Evolutionary conservation across 306 rosid genomes (phyloP).

Genomic region (Trifolium repens): DNA sequence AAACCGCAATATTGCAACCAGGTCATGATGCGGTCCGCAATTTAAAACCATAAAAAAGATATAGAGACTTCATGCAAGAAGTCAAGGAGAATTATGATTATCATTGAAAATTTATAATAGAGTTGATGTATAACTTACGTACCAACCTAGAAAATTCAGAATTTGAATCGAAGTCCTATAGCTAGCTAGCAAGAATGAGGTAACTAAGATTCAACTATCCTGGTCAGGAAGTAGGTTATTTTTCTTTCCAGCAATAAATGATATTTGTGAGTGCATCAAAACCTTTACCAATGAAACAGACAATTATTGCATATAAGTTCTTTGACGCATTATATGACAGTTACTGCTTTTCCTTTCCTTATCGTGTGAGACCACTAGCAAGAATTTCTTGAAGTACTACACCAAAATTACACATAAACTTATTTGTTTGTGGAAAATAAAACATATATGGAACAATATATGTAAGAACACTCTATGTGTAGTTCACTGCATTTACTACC

Average conservation of each 20-base stretch:
- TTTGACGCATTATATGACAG: constrained; percentile 30
- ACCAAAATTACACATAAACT: constrained; percentile 31
- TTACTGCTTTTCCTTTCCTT: constrained; percentile 22
- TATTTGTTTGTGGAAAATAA: constrained; percentile 24
- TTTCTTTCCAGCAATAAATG: constrained; percentile 1
- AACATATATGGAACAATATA: constrained; percentile 17
- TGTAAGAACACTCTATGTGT: constrained; percentile 3
- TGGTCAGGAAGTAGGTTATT: background rate
- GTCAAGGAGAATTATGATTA: too few species aligned
- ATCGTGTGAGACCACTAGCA: constrained; percentile 4
- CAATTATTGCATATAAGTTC: constrained; percentile 32
- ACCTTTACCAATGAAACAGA: constrained; percentile 30
- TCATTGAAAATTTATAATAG: too few species aligned
- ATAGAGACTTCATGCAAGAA: too few species aligned
- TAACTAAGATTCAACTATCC: background rate
- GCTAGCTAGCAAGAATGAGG: background rate
- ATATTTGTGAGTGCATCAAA: constrained; percentile 21
- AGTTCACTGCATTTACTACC: constrained; percentile 15
- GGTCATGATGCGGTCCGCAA: too few species aligned
- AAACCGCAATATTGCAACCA: too few species aligned
- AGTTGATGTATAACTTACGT: background rate
- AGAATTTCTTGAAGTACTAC: constrained; percentile 18
- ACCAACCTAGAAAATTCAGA: background rate
- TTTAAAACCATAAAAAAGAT: too few species aligned
- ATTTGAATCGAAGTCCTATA: background rate